Percentiles rank a stretch among this genome's conserved stretches.
phyloP scores from a whole-genome alignment of 352 stramenopile genomes.

The Phytophthora melonis region DNA sequence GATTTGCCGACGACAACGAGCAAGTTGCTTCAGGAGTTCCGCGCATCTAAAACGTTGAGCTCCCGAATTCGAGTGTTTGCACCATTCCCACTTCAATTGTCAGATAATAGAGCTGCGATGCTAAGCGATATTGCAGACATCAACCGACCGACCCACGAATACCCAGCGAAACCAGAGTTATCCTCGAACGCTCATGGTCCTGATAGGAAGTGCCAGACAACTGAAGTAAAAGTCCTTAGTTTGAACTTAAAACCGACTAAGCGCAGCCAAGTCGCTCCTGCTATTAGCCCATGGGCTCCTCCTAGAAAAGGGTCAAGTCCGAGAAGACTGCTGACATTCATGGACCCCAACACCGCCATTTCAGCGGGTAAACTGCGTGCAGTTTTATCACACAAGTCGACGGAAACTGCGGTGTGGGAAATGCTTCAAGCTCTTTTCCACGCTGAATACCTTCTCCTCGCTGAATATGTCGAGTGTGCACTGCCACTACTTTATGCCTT shows the following conservation, averaged over 20 bases:
- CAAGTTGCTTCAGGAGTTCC: background rate
- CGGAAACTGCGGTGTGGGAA: background rate
- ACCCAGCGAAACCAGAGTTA: too few species aligned
- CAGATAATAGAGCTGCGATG: background rate
- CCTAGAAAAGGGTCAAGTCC: background rate
- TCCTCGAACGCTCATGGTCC: too few species aligned
- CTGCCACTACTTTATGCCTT: background rate
- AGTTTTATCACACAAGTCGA: background rate
- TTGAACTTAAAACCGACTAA: background rate
- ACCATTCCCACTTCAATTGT: background rate
- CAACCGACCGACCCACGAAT: too few species aligned
- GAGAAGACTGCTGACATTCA: background rate
- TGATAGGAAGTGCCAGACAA: too few species aligned
- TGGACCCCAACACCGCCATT: background rate
- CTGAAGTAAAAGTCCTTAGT: background rate
- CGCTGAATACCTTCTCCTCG: background rate
- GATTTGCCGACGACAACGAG: background rate
- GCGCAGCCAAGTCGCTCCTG: background rate
- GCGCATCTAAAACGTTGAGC: background rate
- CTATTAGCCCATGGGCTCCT: background rate
- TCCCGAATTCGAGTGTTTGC: background rate
- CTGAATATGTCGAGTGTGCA: background rate
- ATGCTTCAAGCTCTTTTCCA: background rate
- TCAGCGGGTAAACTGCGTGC: background rate
- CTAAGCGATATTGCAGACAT: background rate